These are phyloP conservation scores for Sporisorium scitamineum DNA, from an alignment of 1,284 basidiomycete genomes.

Conservation along the genomic window DNA sequence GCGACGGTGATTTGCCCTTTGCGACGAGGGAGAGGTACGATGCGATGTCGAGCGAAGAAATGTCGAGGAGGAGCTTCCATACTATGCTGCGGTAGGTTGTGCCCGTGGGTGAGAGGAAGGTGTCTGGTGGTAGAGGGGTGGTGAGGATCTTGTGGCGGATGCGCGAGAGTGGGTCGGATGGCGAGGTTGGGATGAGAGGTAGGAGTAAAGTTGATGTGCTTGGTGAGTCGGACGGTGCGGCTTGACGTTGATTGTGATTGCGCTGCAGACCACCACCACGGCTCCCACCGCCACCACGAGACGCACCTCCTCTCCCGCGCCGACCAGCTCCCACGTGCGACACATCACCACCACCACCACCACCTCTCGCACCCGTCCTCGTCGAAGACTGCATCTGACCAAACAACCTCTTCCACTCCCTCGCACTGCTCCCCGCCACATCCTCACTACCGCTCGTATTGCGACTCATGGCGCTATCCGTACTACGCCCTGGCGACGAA, in stretches of 20 bases:
- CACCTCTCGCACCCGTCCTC: background rate
- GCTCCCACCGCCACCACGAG: background rate
- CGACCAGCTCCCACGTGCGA: background rate
- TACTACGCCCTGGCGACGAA: constrained; percentile 4
- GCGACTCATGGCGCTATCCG: constrained; percentile 27
- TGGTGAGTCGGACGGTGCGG: background rate
- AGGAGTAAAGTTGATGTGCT: background rate
- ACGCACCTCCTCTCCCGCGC: constrained; percentile 1
- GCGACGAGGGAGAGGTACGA: constrained; percentile 53
- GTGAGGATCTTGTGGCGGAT: constrained; percentile 46
- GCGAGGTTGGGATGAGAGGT: constrained; percentile 1
- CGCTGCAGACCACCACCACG: background rate
- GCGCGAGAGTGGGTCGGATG: constrained; percentile 22
- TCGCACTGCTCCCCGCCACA: constrained; percentile 2
- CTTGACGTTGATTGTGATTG: background rate
- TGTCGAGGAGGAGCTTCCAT: constrained; percentile 62
- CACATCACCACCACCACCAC: background rate
- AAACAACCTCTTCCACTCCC: constrained; percentile 39
- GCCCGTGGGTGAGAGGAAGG: constrained; percentile 16
- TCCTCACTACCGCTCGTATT: constrained; percentile 18
- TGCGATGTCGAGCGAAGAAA: constrained; percentile 34
- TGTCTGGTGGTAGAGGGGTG: constrained; percentile 35
- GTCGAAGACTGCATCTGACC: constrained; percentile 16
- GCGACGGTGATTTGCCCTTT: constrained; percentile 52
- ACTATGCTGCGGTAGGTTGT: constrained; percentile 46